Evolutionary conservation across 495 filamentous ascomycete species (phyloP).

Genomic region (Aspergillus ostianus): DNA sequence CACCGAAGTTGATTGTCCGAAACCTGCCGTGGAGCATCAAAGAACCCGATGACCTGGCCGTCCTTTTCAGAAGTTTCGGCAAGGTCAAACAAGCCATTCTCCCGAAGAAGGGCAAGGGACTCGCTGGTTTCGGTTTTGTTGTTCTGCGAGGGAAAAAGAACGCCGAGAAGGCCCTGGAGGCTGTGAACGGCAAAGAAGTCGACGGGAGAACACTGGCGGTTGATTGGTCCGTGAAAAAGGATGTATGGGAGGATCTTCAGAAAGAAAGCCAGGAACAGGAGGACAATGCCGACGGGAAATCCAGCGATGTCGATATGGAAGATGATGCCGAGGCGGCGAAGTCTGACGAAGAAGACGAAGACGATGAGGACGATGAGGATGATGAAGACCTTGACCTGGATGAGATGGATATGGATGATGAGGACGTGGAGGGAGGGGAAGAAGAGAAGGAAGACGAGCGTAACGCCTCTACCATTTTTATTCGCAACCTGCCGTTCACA

Average conservation of each 20-base stretch:
- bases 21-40: conserved; percentile 98
- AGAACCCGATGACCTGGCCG: conserved; percentile 69
- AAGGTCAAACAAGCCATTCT: conserved; percentile 82
- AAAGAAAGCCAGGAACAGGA: conserved; percentile 38
- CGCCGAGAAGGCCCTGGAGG: conserved; percentile 82
- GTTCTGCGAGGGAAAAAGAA: conserved; percentile 84
- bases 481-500: conserved; percentile 92
- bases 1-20: conserved; percentile 86
- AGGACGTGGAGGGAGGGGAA: conserved; percentile 50
- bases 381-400: conserved; percentile 28
- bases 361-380: conserved; percentile 29
- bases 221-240: conserved; percentile 94
- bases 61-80: conserved; percentile 80
- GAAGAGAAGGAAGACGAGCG: conserved; percentile 49
- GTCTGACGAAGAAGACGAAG: conserved; percentile 25
- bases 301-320: conserved; percentile 36
- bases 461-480: conserved; percentile 78
- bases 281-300: conserved; percentile 24
- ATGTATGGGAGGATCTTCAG: conserved; percentile 69
- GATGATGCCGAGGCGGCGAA: conserved; percentile 32
- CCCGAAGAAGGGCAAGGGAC: conserved; percentile 69
- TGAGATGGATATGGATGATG: conserved; percentile 42
- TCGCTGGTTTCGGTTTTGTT: conserved; percentile 90
- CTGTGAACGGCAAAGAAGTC: conserved; percentile 83
- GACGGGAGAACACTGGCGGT: conserved; percentile 86